Conservation (phyloP, 1,139 yeast genomes). For the Taphrina communis region DNA sequence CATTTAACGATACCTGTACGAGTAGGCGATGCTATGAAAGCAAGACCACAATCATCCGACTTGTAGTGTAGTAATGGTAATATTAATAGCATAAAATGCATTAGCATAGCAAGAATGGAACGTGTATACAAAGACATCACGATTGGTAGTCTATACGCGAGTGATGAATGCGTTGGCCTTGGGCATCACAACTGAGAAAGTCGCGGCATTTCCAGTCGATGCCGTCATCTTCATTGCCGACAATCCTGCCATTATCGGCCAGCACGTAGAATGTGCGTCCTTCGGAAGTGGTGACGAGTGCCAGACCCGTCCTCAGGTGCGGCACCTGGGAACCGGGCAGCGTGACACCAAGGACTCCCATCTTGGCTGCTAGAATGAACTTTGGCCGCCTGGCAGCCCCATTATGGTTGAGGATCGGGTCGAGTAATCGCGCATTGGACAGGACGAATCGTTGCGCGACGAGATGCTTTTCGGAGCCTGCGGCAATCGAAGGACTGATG, state of each 20-base stretch:
- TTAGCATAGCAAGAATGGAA: slow-evolving; percentile 3
- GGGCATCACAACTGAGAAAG: slow-evolving; percentile 15
- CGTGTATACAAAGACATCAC: background rate
- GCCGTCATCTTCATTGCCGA: slow-evolving; percentile 22
- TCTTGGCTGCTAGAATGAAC: background rate
- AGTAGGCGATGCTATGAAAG: background rate
- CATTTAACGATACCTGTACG: background rate
- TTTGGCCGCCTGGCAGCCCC: background rate
- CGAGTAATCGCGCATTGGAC: slow-evolving; percentile 1
- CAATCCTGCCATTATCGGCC: slow-evolving; percentile 23
- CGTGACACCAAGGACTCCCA: slow-evolving; percentile 9
- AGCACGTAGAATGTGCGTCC: slow-evolving; percentile 21
- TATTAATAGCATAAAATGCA: slow-evolving; percentile 1
- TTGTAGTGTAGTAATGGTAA: slow-evolving; percentile 7
- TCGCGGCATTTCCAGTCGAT: slow-evolving; percentile 22
- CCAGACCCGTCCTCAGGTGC: slow-evolving; percentile 18
- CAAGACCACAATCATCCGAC: background rate
- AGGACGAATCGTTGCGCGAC: slow-evolving; percentile 19
- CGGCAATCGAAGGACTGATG: slow-evolving; percentile 9
- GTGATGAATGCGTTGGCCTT: slow-evolving; percentile 6
- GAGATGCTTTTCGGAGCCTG: background rate
- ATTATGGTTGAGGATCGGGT: background rate
- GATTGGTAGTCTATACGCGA: background rate
- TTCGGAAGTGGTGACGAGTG: slow-evolving; percentile 18
- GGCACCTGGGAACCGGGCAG: slow-evolving; percentile 2